Conservation (phyloP, 352 stramenopile species). For the Peronospora belbahrii region DNA sequence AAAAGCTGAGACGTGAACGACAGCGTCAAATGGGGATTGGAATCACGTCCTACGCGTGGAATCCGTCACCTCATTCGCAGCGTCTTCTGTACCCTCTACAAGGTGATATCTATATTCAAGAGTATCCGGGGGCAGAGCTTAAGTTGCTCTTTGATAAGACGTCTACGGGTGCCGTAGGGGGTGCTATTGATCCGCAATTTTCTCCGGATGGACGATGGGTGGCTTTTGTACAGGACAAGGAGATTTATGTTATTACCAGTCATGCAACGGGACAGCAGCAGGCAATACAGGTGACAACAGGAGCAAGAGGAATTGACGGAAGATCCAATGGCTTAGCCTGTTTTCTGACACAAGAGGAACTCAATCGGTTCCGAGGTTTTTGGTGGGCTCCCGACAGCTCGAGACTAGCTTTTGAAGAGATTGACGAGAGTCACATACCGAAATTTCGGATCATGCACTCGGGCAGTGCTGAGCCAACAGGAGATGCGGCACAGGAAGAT, state of each 20-base stretch:
- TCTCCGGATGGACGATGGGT: slow-evolving; percentile 89
- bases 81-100: slow-evolving; percentile 87
- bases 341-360: slow-evolving; percentile 96
- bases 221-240: slow-evolving; percentile 90
- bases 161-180: slow-evolving; percentile 52
- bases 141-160: slow-evolving; percentile 85
- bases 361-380: slow-evolving; percentile 94
- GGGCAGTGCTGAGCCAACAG: slow-evolving; percentile 57
- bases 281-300: slow-evolving; percentile 65
- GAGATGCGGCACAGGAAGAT: slow-evolving; percentile 57
- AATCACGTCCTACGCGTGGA: slow-evolving; percentile 89
- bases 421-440: slow-evolving; percentile 91
- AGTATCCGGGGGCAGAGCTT: slow-evolving; percentile 57
- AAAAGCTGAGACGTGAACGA: slow-evolving; percentile 87
- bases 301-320: slow-evolving; percentile 54
- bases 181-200: slow-evolving; percentile 90
- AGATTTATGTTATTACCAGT: slow-evolving; percentile 89
- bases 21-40: slow-evolving; percentile 87
- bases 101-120: slow-evolving; percentile 92
- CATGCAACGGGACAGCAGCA: slow-evolving; percentile 31
- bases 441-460: slow-evolving; percentile 94
- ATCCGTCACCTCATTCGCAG: slow-evolving; percentile 41
- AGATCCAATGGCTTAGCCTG: slow-evolving; percentile 93
- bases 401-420: slow-evolving; percentile 84
- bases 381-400: slow-evolving; percentile 91